These are phyloP conservation scores for Dendryphion nanum DNA, from an alignment of 2,329 filamentous ascomycete genomes.

Conservation along the genomic window DNA sequence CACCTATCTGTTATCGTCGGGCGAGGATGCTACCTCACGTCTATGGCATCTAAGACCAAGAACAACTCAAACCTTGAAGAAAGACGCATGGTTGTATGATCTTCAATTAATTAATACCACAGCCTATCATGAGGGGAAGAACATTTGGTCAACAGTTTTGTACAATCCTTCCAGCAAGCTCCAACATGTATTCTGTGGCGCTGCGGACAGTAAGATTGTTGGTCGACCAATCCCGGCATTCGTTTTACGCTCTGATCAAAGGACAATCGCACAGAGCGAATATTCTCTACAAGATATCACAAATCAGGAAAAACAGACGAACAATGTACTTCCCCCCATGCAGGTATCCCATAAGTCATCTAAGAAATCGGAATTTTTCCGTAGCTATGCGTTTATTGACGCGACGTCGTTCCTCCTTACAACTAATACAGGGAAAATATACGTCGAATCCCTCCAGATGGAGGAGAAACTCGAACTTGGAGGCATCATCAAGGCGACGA, in stretches of 20 bases:
- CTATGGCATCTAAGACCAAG: slow-evolving; percentile 56
- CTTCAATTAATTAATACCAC: slow-evolving; percentile 58
- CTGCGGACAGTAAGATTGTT: slow-evolving; percentile 71
- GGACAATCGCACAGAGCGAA: slow-evolving; percentile 6
- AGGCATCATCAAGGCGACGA: slow-evolving; percentile 15
- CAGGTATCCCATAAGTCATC: slow-evolving; percentile 14
- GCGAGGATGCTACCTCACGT: slow-evolving; percentile 78
- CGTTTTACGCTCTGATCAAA: slow-evolving; percentile 5
- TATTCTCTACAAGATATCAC: slow-evolving; percentile 26
- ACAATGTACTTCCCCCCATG: background rate
- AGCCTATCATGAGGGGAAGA: slow-evolving; percentile 76
- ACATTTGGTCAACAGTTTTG: slow-evolving; percentile 69
- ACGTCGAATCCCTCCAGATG: slow-evolving; percentile 38
- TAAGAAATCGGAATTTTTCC: slow-evolving; percentile 46
- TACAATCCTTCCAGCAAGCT: slow-evolving; percentile 3
- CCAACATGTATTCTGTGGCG: slow-evolving; percentile 52
- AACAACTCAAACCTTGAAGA: background rate
- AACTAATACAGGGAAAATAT: slow-evolving; percentile 57
- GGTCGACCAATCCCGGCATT: slow-evolving; percentile 11
- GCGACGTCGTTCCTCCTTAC: slow-evolving; percentile 56
- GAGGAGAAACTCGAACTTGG: background rate
- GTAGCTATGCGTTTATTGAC: slow-evolving; percentile 63
- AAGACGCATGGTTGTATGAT: slow-evolving; percentile 15
- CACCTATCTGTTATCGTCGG: slow-evolving; percentile 66
- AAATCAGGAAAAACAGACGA: background rate